Conservation (phyloP, 805 yeast species). For the Kuraishia piskuri region DNA sequence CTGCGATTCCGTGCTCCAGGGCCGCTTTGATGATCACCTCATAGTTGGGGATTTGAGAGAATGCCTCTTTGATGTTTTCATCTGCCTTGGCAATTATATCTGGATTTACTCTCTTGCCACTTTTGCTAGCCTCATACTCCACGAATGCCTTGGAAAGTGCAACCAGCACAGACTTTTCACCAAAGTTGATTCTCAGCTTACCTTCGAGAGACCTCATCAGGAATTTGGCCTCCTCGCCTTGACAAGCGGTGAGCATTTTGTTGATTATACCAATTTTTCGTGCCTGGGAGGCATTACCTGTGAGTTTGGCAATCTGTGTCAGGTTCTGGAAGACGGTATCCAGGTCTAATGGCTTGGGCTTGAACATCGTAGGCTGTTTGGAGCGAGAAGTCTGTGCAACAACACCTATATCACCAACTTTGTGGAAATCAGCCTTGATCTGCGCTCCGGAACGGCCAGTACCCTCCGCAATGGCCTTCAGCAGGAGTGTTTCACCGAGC, state of each 20-base stretch:
- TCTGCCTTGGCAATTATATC: conserved; percentile 59
- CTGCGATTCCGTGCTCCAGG: conserved; percentile 55
- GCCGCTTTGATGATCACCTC: conserved; percentile 66
- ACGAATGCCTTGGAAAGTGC: conserved; percentile 80
- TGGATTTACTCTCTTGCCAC: conserved; percentile 18
- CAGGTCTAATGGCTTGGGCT: conserved; percentile 74
- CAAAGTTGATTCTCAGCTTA: conserved; percentile 84
- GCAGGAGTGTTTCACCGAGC: conserved; percentile 79
- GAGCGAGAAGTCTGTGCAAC: conserved; percentile 81
- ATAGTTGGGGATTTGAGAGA: conserved; percentile 85
- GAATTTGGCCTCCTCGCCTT: conserved; percentile 82
- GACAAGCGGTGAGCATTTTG: conserved; percentile 77
- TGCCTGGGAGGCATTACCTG: conserved; percentile 78
- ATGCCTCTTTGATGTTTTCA: conserved; percentile 74
- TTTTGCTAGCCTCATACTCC: conserved; percentile 39
- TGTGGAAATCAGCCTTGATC: conserved; percentile 65
- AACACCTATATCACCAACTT: conserved; percentile 82
- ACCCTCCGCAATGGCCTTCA: conserved; percentile 83
- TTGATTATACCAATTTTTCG: conserved; percentile 74
- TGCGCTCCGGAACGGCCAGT: conserved; percentile 74
- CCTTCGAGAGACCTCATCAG: conserved; percentile 88
- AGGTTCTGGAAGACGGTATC: conserved; percentile 66
- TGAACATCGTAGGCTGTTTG: conserved; percentile 88
- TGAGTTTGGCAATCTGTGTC: conserved; percentile 64
- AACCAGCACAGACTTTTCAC: conserved; percentile 84